phyloP scores from a whole-genome alignment of 805 yeast genomes.

The Lipomyces starkeyi region DNA sequence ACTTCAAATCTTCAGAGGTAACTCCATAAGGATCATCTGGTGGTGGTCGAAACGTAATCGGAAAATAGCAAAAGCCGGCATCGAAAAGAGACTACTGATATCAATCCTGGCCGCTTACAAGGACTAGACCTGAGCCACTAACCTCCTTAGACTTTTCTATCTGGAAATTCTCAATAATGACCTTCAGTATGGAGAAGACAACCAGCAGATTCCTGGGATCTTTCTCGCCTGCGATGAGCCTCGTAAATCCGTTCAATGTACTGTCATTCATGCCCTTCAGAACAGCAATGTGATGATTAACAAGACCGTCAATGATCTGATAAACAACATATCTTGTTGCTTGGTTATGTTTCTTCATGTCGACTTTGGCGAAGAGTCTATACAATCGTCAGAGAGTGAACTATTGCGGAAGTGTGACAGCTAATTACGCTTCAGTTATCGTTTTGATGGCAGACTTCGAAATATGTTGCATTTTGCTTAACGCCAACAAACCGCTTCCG shows the following conservation, averaged over 20 bases:
- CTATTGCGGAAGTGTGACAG: background rate
- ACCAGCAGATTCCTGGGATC: conserved; percentile 86
- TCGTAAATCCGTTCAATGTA: conserved; percentile 64
- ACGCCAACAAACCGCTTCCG: conserved; percentile 58
- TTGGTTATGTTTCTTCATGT: conserved; percentile 44
- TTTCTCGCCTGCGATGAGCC: conserved; percentile 83
- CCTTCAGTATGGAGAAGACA: conserved; percentile 64
- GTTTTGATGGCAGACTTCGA: conserved; percentile 35
- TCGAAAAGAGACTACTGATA: conserved; percentile 70
- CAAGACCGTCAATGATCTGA: conserved; percentile 48
- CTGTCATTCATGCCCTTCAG: conserved; percentile 47
- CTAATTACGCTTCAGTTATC: conserved; percentile 47
- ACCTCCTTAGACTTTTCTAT: conserved; percentile 46
- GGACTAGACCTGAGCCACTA: background rate
- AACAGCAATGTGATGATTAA: conserved; percentile 19
- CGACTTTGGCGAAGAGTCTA: conserved; percentile 40
- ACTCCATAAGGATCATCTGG: conserved; percentile 87
- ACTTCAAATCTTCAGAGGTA: conserved; percentile 73
- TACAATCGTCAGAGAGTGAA: background rate
- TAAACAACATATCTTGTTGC: conserved; percentile 61
- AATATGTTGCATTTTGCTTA: conserved; percentile 61
- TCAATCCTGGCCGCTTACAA: background rate
- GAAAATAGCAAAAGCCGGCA: conserved; percentile 91
- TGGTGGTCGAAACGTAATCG: conserved; percentile 85
- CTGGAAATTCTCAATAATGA: conserved; percentile 53